Conservation (phyloP, 331 rosid genomes). For the Quercus lobata region DNA sequence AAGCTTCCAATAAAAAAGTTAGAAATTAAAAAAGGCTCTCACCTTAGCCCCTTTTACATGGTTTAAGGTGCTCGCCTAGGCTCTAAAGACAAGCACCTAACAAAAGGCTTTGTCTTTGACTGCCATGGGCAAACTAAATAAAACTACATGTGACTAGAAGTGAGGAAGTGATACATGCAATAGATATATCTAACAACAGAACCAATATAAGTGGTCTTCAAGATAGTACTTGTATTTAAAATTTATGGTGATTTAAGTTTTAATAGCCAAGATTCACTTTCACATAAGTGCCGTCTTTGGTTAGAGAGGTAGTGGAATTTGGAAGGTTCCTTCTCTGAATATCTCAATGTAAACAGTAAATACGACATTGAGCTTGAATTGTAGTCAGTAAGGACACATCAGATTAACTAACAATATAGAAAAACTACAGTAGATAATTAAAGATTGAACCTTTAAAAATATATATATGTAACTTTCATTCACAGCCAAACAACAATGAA, state of each 20-base stretch:
- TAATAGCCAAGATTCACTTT: background rate
- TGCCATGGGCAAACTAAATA: no score
- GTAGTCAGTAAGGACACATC: background rate
- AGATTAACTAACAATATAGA: background rate
- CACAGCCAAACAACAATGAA: background rate
- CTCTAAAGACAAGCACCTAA: no score
- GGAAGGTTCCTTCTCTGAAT: background rate
- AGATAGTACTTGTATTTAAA: background rate
- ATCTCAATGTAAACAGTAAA: background rate
- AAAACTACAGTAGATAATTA: background rate
- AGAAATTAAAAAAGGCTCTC: no score
- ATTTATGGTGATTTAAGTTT: background rate
- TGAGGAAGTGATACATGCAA: background rate
- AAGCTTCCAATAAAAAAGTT: no score
- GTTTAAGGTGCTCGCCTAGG: no score
- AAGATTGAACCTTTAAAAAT: background rate
- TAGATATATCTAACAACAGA: background rate
- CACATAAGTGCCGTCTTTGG: background rate
- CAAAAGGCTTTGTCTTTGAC: no score
- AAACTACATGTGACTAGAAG: background rate
- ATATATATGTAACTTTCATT: background rate
- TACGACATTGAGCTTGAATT: background rate
- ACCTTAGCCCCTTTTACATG: no score
- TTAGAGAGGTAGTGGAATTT: background rate
- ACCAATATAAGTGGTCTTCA: background rate